Conservation (phyloP, 176 grass and related monocot species). For the Elymus sibiricus region DNA sequence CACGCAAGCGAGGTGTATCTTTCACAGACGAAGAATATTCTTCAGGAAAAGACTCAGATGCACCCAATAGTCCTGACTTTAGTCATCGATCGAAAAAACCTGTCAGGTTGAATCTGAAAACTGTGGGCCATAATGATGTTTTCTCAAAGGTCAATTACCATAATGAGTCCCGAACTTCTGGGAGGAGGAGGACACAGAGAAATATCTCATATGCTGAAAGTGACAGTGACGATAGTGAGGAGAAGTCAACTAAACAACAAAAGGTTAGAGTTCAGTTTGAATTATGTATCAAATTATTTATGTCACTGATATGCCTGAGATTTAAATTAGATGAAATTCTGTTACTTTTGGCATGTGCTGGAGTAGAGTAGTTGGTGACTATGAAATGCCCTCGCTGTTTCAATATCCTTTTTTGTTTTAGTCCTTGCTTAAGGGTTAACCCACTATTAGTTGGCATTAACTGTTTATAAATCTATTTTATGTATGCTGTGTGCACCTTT, state of each 20-base stretch:
- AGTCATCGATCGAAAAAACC: constrained; percentile 52
- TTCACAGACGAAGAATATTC: constrained; percentile 90
- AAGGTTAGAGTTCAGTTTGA: constrained; percentile 51
- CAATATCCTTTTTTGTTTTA: constrained; percentile 7
- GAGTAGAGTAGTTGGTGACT: not conserved
- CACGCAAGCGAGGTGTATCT: constrained; percentile 55
- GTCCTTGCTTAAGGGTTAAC: not conserved
- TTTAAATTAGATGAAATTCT: not conserved
- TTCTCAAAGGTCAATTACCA: constrained; percentile 32
- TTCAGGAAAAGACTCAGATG: constrained; percentile 75
- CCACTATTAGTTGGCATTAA: not conserved
- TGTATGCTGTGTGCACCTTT: not conserved
- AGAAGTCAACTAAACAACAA: constrained; percentile 68
- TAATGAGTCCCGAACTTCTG: constrained; percentile 76
- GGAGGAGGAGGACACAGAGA: constrained; percentile 68
- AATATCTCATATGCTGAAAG: constrained; percentile 99
- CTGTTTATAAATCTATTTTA: not conserved
- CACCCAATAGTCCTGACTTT: constrained; percentile 42
- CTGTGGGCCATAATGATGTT: constrained; percentile 24
- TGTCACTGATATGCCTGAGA: not conserved
- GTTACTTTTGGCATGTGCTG: not conserved
- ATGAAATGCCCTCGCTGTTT: not conserved
- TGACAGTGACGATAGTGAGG: constrained; percentile 88
- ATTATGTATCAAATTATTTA: constrained; percentile 24
- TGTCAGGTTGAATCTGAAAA: constrained; percentile 48